phyloP scores from a whole-genome alignment of 2,329 filamentous ascomycete species.

The Bipolaris gigantea region DNA sequence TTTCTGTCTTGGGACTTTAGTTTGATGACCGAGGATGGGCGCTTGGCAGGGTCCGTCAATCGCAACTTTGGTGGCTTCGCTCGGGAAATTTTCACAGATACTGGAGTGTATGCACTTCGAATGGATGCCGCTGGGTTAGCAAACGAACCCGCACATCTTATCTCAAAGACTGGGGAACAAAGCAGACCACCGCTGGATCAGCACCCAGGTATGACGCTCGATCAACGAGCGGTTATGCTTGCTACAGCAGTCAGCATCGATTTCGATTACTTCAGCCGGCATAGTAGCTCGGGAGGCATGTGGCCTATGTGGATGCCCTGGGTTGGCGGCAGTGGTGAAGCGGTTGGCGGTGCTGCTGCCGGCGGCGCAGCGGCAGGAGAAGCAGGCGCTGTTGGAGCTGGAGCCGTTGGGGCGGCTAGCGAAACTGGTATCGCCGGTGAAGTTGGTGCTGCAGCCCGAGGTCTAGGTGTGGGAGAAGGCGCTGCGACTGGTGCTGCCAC shows the following conservation, averaged over 20 bases:
- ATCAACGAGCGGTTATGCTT: conserved; percentile 67
- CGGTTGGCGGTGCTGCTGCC: conserved; percentile 28
- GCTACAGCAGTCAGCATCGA: conserved; percentile 67
- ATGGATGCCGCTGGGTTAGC: conserved; percentile 62
- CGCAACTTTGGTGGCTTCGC: conserved; percentile 65
- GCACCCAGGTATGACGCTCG: conserved; percentile 61
- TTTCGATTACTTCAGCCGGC: conserved; percentile 68
- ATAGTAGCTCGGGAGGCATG: conserved; percentile 53
- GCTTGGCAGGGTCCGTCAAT: conserved; percentile 63
- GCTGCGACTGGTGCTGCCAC: conserved; percentile 57
- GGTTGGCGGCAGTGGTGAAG: conserved; percentile 31
- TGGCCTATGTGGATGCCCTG: conserved; percentile 58
- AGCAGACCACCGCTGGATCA: conserved; percentile 20
- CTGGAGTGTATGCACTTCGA: conserved; percentile 64
- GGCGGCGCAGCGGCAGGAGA: conserved; percentile 48
- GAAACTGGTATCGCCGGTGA: conserved; percentile 51
- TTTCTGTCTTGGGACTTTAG: conserved; percentile 68
- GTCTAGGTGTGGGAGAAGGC: conserved; percentile 48
- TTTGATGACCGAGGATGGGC: conserved; percentile 54
- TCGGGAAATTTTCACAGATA: conserved; percentile 67
- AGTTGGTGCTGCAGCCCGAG: conserved; percentile 50
- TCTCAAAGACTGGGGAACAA: conserved; percentile 43
- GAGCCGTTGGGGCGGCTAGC: conserved; percentile 47
- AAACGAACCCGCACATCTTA: conserved; percentile 44
- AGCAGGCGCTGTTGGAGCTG: conserved; percentile 43